A percentile compares a stretch with the other conserved stretches of the same genome.
Conservation (phyloP, 108 stramenopile genomes). For the Cyclotella choctawhatcheeana region DNA sequence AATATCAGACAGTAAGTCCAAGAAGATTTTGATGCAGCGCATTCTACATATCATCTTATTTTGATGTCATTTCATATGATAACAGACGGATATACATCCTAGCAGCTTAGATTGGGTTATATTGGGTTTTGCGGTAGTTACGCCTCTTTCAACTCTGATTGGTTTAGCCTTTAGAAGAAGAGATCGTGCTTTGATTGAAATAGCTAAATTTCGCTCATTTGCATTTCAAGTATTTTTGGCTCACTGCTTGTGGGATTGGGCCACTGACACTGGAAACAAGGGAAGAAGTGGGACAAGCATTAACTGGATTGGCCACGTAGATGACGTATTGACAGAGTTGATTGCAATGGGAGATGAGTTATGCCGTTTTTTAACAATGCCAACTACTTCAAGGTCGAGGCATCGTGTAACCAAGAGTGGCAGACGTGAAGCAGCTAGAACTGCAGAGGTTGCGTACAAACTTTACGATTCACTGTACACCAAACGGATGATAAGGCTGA, state of each 20-base stretch:
- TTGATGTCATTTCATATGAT: slow-evolving; percentile 1
- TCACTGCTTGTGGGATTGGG: slow-evolving; percentile 80
- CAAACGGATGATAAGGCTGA: slow-evolving; percentile 39
- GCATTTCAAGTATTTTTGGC: slow-evolving; percentile 58
- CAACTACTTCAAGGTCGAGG: slow-evolving; percentile 54
- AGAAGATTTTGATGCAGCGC: background rate
- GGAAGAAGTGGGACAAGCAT: slow-evolving; percentile 34
- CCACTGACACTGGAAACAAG: background rate
- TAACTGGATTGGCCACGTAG: slow-evolving; percentile 68
- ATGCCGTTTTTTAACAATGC: slow-evolving; percentile 68
- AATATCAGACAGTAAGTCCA: slow-evolving; percentile 10
- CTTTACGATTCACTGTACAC: slow-evolving; percentile 59
- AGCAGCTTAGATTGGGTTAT: slow-evolving; percentile 70
- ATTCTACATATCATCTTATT: slow-evolving; percentile 3
- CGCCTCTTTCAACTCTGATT: slow-evolving; percentile 64
- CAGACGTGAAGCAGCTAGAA: slow-evolving; percentile 53
- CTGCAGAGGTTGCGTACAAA: slow-evolving; percentile 47
- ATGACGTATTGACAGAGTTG: slow-evolving; percentile 53
- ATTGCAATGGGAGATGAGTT: slow-evolving; percentile 59
- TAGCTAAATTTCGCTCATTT: slow-evolving; percentile 57
- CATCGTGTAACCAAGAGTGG: slow-evolving; percentile 60
- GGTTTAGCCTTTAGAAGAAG: slow-evolving; percentile 67
- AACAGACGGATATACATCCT: slow-evolving; percentile 9
- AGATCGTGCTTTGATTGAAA: slow-evolving; percentile 64
- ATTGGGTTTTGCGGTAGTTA: slow-evolving; percentile 76